phyloP scores from a whole-genome alignment of 805 yeast species.

The Suhomyces tanzawaensis region DNA sequence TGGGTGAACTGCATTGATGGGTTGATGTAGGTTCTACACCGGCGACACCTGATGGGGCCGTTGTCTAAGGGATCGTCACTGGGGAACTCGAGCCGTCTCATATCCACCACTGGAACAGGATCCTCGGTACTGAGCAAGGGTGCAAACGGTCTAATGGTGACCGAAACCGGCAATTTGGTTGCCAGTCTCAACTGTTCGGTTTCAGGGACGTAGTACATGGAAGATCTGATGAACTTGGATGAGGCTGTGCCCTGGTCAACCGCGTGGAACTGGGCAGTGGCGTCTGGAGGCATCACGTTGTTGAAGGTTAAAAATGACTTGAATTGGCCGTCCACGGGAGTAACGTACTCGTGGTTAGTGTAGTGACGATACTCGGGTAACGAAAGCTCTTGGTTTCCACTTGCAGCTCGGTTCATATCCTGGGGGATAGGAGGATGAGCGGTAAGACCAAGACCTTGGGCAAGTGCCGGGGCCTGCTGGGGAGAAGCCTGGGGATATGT shows the following conservation, averaged over 20 bases:
- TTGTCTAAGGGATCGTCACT: constrained; percentile 27
- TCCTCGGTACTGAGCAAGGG: constrained; percentile 47
- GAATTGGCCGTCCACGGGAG: constrained; percentile 31
- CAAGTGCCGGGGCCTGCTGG: not conserved
- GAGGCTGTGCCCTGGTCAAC: constrained; percentile 84
- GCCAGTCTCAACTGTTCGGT: constrained; percentile 65
- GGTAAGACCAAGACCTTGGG: not conserved
- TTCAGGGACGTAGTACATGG: constrained; percentile 82
- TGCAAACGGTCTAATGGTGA: constrained; percentile 84
- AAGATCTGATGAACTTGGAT: constrained; percentile 72
- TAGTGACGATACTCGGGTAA: constrained; percentile 17
- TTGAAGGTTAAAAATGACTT: constrained; percentile 66
- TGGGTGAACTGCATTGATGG: constrained; percentile 71
- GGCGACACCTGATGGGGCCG: constrained; percentile 85
- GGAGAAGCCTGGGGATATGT: not conserved
- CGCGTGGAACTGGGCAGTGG: constrained; percentile 66
- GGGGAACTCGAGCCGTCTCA: constrained; percentile 28
- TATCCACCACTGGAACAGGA: constrained; percentile 69
- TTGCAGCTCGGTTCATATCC: not conserved
- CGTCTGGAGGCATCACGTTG: constrained; percentile 78
- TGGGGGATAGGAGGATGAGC: not conserved
- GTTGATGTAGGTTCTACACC: constrained; percentile 89
- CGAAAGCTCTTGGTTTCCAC: constrained; percentile 5
- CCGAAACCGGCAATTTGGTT: constrained; percentile 77
- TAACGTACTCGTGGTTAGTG: constrained; percentile 23